Evolutionary conservation across 306 rosid species (phyloP).

Genomic region (Trifolium repens): DNA sequence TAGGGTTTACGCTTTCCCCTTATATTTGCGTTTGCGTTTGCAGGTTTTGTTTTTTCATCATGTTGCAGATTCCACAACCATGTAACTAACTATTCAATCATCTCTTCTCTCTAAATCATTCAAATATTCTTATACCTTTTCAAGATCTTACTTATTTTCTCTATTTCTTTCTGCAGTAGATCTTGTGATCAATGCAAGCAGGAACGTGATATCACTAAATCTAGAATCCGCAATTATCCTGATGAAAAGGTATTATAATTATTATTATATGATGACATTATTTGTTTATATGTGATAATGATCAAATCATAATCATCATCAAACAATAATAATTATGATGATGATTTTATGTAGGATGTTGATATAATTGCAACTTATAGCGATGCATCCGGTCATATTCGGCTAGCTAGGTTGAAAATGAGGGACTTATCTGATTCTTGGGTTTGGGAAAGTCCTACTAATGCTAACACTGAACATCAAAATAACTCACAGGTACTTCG

Average conservation of each 20-base stretch:
- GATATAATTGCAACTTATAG: constrained; percentile 85
- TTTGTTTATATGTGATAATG: constrained; percentile 7
- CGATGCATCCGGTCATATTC: constrained; percentile 68
- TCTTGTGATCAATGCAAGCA: constrained; percentile 56
- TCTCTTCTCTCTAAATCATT: neutral
- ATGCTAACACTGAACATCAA: constrained; percentile 54
- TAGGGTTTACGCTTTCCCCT: constrained; percentile 6
- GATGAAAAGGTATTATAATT: constrained; percentile 69
- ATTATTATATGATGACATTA: neutral
- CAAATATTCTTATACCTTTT: neutral
- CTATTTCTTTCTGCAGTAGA: constrained; percentile 29
- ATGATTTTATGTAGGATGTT: constrained; percentile 66
- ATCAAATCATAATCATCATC: constrained; percentile 21
- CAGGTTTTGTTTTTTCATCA: constrained; percentile 57
- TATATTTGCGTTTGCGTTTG: neutral
- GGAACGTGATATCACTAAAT: constrained; percentile 55
- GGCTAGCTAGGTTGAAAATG: constrained; percentile 74
- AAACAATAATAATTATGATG: neutral
- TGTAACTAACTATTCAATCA: constrained; percentile 43
- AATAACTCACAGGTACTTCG: constrained; percentile 63
- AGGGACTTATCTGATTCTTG: constrained; percentile 85
- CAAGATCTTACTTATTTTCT: constrained; percentile 16
- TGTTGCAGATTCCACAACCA: constrained; percentile 44
- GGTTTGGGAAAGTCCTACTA: constrained; percentile 80
- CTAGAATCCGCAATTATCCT: constrained; percentile 47